Base-by-base conservation (phyloP, 2,329 filamentous ascomycete species). In the Geosmithia morbida region DNA sequence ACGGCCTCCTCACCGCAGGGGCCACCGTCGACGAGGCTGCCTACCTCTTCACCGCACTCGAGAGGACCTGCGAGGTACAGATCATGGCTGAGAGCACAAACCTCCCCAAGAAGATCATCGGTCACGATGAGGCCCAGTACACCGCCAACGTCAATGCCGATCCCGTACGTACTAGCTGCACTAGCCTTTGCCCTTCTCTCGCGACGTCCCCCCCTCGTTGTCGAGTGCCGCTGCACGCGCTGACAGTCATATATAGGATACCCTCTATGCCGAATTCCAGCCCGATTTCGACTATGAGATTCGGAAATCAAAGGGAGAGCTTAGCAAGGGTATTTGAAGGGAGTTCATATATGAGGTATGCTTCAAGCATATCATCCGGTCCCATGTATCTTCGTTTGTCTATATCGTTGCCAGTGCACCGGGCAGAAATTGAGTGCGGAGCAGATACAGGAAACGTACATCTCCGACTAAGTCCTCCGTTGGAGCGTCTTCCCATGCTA, bases 1-100 rank as follows among this genome's bases (percentile, higher is more conserved):
- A 84, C 55, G 81, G 81, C 0, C 57, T 84, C 13, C 57, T 84
- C 42, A 83, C 78, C 0, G 76, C 79, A 0, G 80, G 81, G 1
- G 58, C 57, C 1, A 84, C 79, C 0, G 79, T 84, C 1, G 81
- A 84, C 49, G 80, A 84, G 59, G 80, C 81, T 0, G 77, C 77
- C 0, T 83, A 77, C 54, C 57, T 83, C 13, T 83, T 81, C 56
- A 74, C 71, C 1, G 37, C 48, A 13, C 41, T 63, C 53, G 61
- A 64, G 44, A 51, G 59, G 48, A 57, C 55, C 2, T 64, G 62
- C 41, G 56, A 63, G 46, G 55, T 61, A 3, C 62, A 64, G 51
- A 49, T 64, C 7, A 46, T 61, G 46, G 61, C 58, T 0, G 62
- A 63, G 40, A 56, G 53, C 10, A 47, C 59, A 0, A 51, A 57